Conservation (phyloP, 768 basidiomycete genomes). For the Lyophyllum shimeji region DNA sequence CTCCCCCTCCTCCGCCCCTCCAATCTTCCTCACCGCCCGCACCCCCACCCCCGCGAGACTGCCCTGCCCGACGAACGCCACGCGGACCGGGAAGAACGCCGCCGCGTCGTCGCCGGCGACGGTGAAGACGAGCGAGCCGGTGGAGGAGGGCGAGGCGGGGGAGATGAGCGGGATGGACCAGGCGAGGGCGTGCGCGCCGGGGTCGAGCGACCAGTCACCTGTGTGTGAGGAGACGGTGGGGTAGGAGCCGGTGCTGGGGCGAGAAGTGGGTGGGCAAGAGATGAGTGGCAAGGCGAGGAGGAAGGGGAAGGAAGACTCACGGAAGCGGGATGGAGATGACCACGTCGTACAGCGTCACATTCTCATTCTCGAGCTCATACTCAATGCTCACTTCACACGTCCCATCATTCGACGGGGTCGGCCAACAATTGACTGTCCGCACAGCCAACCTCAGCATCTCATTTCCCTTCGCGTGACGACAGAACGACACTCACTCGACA, state of each 20-base stretch:
- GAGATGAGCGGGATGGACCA: slow-evolving; percentile 81
- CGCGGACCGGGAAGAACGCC: slow-evolving; percentile 90
- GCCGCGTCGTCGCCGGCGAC: slow-evolving; percentile 81
- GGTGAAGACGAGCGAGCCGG: slow-evolving; percentile 89
- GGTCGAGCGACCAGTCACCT: slow-evolving; percentile 82
- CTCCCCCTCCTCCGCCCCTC: slow-evolving; percentile 32
- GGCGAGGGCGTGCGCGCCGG: slow-evolving; percentile 75
- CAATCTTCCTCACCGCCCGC: slow-evolving; percentile 52
- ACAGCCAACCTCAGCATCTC: not conserved
- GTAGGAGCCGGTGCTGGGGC: slow-evolving; percentile 69
- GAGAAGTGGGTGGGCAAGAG: not conserved
- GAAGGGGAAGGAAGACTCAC: slow-evolving; percentile 43
- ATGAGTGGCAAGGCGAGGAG: not conserved
- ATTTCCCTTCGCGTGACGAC: not conserved
- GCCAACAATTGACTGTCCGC: slow-evolving; percentile 90
- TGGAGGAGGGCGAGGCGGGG: slow-evolving; percentile 56
- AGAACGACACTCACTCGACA: slow-evolving; percentile 68
- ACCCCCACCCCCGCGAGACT: slow-evolving; percentile 79
- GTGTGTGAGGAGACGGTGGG: slow-evolving; percentile 77
- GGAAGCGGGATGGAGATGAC: slow-evolving; percentile 92
- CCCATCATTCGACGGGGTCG: slow-evolving; percentile 88
- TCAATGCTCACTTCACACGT: slow-evolving; percentile 94
- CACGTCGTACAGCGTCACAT: slow-evolving; percentile 78
- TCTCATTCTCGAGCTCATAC: slow-evolving; percentile 91
- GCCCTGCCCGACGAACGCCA: slow-evolving; percentile 78